Evolutionary conservation across 257 asterid species (phyloP), one percentile per base, ranked within the genome.

Genomic region (Ocimum tenuiflorum): DNA sequence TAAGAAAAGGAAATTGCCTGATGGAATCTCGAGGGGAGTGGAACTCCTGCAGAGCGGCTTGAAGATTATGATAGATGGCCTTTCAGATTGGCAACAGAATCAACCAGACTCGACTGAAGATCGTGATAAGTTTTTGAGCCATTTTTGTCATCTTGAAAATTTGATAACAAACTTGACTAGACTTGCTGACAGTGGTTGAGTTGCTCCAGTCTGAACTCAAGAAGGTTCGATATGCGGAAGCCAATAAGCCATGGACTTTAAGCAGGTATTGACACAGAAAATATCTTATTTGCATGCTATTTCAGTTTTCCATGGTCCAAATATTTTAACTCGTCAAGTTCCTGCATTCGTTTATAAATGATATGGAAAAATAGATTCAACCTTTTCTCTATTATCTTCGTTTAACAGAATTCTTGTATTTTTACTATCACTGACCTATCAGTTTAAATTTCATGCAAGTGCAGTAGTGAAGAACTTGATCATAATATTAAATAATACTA

Each of bases 1-100:
- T 50, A 87, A 78, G 94, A 94, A 88, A 63, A 84, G 99, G 60
- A 94, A 94, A 55, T 73, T 88, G 65, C 96, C 96, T 0, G 88
- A 86, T 62, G 95, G 82, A 60, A 86, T 94, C 62, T 71, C 82
- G 42, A 70, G 75, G 77, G 99, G 97, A 59, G 91, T 90, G 1
- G 94, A 90, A 69, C 60, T 94, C 58, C 68, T 94, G 78, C 94
- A 80, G 83, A 80, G 72, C 33, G 99, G 97, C 15, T 42, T 94
- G 84, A 86, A 85, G 73, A 73, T 90, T 14, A 85, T 90, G 90
- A 84, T 86, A 12, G 84, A 85, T 63, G 91, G 90, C n/a, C 78
- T 94, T 68, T 82, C 88, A 1, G 78, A 83, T 45, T 89, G 89
- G 96, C 79, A 87, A 51, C 81, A 74, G 72, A 77, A 75, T 67